Conservation (phyloP, 345 rosid genomes). For the Abelmoschus esculentus region DNA sequence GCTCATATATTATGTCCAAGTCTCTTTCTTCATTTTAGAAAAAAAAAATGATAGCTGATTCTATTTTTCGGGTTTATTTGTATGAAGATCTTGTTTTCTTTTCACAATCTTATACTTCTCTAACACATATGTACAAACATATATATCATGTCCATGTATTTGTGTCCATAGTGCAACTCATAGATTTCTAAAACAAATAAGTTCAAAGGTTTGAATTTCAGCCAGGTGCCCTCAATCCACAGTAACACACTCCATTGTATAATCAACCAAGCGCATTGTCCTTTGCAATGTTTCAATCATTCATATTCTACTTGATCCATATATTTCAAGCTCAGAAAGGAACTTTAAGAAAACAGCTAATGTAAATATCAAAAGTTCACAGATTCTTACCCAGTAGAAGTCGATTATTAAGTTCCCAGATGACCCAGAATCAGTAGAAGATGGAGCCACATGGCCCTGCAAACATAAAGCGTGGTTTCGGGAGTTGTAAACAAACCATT, state of each 20-base stretch:
- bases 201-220: neutral
- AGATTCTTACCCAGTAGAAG: conserved; percentile 86
- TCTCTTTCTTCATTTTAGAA: neutral
- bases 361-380: conserved; percentile 5
- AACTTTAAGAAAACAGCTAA: conserved; percentile 1
- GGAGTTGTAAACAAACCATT: conserved; percentile 14
- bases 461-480: conserved; percentile 21
- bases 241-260: neutral
- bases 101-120: neutral
- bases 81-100: neutral
- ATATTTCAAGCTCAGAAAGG: neutral
- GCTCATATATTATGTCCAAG: neutral
- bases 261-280: neutral
- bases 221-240: neutral
- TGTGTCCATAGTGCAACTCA: neutral
- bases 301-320: neutral
- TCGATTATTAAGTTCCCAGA: conserved; percentile 82
- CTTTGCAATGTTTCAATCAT: neutral
- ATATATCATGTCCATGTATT: neutral
- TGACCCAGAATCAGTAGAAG: conserved; percentile 92
- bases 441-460: conserved; percentile 86
- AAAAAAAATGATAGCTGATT: neutral
- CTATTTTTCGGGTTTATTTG: neutral
- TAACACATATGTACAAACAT: neutral
- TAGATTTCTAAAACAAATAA: neutral